Conservation (phyloP, 257 asterid species). For the Leptodermis oblonga region DNA sequence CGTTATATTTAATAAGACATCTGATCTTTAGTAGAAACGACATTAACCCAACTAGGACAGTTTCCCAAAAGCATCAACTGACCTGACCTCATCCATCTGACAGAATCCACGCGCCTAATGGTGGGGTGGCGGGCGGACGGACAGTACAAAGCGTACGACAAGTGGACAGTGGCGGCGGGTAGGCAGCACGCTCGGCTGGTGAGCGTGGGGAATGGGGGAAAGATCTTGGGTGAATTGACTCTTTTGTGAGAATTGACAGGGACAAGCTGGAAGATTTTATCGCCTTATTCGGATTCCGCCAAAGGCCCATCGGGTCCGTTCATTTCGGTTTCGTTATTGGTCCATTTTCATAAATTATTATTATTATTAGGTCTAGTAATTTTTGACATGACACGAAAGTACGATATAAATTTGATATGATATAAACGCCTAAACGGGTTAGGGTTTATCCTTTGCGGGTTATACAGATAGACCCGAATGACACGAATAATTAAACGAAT, state of each 20-base stretch:
- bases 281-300: background rate
- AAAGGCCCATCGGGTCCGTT: conserved; percentile 6
- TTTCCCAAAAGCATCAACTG: conserved; percentile 34
- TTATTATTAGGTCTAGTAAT: too few species aligned
- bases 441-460: too few species aligned
- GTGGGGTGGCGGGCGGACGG: conserved; percentile 16
- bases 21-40: conserved; percentile 13
- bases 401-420: too few species aligned
- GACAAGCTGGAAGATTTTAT: conserved; percentile 17
- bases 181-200: background rate
- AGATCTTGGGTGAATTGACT: conserved; percentile 10
- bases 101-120: conserved; percentile 28
- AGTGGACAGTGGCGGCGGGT: background rate
- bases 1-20: conserved; percentile 10
- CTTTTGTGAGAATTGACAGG: background rate
- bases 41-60: conserved; percentile 17
- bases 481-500: too few species aligned
- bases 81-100: conserved; percentile 19
- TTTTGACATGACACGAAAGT: too few species aligned
- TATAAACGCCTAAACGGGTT: too few species aligned
- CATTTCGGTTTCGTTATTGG: background rate
- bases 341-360: background rate
- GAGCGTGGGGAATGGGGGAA: conserved; percentile 23
- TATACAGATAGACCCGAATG: too few species aligned
- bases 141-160: conserved; percentile 10